Evolutionary conservation across 164 flowering plant genomes (phyloP).

Genomic region (Pachysandra terminalis): DNA sequence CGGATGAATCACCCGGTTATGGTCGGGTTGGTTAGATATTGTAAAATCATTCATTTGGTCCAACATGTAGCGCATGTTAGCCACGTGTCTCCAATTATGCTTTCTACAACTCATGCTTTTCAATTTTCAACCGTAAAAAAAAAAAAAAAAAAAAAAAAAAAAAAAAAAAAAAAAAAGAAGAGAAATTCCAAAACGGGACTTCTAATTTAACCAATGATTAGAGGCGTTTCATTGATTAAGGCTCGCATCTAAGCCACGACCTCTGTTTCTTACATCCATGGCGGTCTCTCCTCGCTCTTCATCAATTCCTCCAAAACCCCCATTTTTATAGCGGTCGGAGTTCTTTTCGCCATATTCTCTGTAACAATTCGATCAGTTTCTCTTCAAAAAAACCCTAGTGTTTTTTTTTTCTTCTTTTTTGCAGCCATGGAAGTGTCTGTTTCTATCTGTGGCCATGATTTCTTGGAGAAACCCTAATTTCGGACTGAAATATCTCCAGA

Average conservation of each 20-base stretch:
- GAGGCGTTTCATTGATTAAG: conserved; percentile 2
- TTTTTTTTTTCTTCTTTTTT: neutral
- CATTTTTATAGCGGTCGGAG: neutral
- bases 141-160: no score
- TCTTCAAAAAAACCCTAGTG: neutral
- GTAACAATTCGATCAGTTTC: neutral
- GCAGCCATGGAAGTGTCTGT: neutral
- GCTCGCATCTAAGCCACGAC: neutral
- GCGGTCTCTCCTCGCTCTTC: conserved; percentile 3
- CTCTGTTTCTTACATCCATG: neutral
- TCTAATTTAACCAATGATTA: conserved; percentile 6
- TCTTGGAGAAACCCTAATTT: conserved; percentile 1
- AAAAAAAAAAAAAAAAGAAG: no score
- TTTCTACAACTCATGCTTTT: no score
- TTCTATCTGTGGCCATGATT: neutral
- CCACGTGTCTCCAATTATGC: no score
- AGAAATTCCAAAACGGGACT: neutral
- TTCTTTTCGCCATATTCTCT: neutral
- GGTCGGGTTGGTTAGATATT: no score
- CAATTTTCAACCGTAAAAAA: no score
- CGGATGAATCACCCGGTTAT: no score
- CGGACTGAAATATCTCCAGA: neutral
- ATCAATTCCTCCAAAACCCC: neutral
- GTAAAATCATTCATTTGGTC: no score
- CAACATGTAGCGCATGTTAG: no score